These are phyloP conservation scores for Mycena indigotica DNA, from an alignment of 768 basidiomycete genomes.

Conservation along the genomic window DNA sequence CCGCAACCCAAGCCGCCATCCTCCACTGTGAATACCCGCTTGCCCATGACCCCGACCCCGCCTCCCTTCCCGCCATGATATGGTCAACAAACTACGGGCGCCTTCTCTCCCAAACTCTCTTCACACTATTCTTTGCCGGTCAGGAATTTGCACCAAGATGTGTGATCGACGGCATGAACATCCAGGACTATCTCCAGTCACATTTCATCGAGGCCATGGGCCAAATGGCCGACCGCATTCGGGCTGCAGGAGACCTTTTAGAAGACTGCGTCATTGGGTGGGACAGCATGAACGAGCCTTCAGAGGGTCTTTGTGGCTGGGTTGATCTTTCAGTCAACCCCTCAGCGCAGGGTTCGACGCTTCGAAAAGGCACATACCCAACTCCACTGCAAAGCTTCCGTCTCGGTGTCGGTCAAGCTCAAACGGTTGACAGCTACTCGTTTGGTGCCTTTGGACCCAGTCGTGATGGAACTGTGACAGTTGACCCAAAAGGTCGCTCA, in stretches of 20 bases:
- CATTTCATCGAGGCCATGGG: conserved; percentile 80
- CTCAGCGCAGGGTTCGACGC: conserved; percentile 62
- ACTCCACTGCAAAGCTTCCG: conserved; percentile 82
- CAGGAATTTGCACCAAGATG: conserved; percentile 89
- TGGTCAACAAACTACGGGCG: conserved; percentile 97
- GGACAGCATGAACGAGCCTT: conserved; percentile 96
- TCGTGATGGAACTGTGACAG: conserved; percentile 69
- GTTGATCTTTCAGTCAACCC: conserved; percentile 69
- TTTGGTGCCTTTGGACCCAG: conserved; percentile 81
- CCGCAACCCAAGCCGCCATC: conserved; percentile 81
- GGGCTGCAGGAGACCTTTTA: conserved; percentile 71
- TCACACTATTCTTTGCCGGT: conserved; percentile 94
- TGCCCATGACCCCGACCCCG: conserved; percentile 63
- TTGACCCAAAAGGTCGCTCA: conserved; percentile 82
- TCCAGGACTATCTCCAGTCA: conserved; percentile 83
- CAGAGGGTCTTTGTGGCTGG: conserved; percentile 75
- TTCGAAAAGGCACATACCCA: conserved; percentile 87
- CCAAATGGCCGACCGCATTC: conserved; percentile 72
- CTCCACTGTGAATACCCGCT: conserved; percentile 88
- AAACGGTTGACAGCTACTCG: conserved; percentile 80
- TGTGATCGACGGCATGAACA: conserved; percentile 86
- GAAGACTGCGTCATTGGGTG: conserved; percentile 94
- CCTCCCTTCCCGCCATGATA: conserved; percentile 85
- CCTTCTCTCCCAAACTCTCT: conserved; percentile 83
- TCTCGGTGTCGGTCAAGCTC: conserved; percentile 84